Conservation (phyloP, 495 filamentous ascomycete species). For the Penicillium coffeae region DNA sequence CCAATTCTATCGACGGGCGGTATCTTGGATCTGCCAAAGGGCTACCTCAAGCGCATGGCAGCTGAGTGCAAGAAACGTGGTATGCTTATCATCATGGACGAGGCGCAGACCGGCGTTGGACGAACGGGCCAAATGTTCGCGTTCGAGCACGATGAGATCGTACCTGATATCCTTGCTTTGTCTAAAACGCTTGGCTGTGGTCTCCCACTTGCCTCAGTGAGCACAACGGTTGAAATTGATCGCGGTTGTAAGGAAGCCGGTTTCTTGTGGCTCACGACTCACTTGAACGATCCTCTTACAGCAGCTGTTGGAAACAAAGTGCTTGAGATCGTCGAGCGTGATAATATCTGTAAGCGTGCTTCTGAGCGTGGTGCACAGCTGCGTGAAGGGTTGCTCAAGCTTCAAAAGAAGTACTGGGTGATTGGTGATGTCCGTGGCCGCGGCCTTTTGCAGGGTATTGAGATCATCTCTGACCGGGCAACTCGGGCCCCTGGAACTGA, state of each 20-base stretch:
- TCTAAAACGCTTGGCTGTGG: slow-evolving; percentile 55
- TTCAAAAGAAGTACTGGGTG: slow-evolving; percentile 47
- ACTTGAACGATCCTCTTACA: slow-evolving; percentile 52
- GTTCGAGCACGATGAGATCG: slow-evolving; percentile 37
- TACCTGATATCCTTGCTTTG: slow-evolving; percentile 49
- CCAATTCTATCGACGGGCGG: slow-evolving; percentile 51
- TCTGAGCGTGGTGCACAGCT: slow-evolving; percentile 37
- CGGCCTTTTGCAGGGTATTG: slow-evolving; percentile 50
- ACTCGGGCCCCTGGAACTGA: slow-evolving; percentile 42
- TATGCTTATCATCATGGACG: slow-evolving; percentile 50
- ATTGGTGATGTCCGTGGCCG: slow-evolving; percentile 55
- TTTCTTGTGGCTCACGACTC: slow-evolving; percentile 34
- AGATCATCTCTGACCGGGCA: slow-evolving; percentile 45
- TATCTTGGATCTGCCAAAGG: slow-evolving; percentile 40
- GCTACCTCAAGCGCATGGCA: slow-evolving; percentile 40
- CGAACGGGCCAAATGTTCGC: slow-evolving; percentile 47
- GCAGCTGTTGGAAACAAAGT: slow-evolving; percentile 54
- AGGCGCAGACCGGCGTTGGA: slow-evolving; percentile 49
- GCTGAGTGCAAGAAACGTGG: slow-evolving; percentile 41
- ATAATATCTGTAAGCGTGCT: slow-evolving; percentile 40
- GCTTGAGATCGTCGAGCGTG: slow-evolving; percentile 51
- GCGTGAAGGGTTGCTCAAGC: slow-evolving; percentile 33
- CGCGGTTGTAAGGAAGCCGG: slow-evolving; percentile 24
- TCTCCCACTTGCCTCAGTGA: slow-evolving; percentile 48
- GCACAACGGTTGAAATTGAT: slow-evolving; percentile 47